These are phyloP conservation scores for Aquilaria malaccensis DNA, from an alignment of 345 rosid genomes.

Conservation along the genomic window DNA sequence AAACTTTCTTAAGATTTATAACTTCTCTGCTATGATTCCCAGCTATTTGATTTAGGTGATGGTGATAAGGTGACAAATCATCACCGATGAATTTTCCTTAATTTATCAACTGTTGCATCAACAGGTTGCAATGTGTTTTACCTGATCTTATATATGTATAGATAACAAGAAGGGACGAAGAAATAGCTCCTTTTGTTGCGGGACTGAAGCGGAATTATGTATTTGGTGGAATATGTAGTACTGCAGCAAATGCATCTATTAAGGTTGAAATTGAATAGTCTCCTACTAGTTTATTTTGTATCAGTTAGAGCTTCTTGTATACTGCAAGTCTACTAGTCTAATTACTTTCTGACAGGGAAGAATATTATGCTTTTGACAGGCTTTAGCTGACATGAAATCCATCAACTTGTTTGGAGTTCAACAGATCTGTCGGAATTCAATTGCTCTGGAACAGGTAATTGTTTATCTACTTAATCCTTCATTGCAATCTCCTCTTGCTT, in stretches of 20 bases:
- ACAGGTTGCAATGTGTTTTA: no score
- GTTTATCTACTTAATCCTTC: neutral
- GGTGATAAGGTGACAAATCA: no score
- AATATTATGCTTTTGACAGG: slow-evolving; percentile 33
- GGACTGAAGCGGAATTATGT: slow-evolving; percentile 70
- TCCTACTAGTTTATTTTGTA: neutral
- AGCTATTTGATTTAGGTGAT: no score
- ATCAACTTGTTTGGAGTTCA: slow-evolving; percentile 98
- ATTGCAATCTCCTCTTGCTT: no score
- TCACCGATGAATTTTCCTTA: no score
- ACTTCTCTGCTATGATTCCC: no score
- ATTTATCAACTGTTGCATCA: no score
- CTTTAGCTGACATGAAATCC: slow-evolving; percentile 73
- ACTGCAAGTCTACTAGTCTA: neutral
- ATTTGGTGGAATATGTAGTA: slow-evolving; percentile 90
- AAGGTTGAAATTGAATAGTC: slow-evolving; percentile 44
- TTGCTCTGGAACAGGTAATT: slow-evolving; percentile 91
- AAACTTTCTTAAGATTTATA: no score
- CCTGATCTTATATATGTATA: slow-evolving; percentile 15
- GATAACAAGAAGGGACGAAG: slow-evolving; percentile 97
- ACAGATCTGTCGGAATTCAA: slow-evolving; percentile 93
- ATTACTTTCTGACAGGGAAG: slow-evolving; percentile 10
- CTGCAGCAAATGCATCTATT: slow-evolving; percentile 80
- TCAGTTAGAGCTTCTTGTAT: neutral
- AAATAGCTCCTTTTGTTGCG: slow-evolving; percentile 81